A percentile compares a stretch with the other conserved stretches of the same genome.
Evolutionary conservation across 2,329 filamentous ascomycete genomes (phyloP).

Genomic region (Diaporthe helianthi): DNA sequence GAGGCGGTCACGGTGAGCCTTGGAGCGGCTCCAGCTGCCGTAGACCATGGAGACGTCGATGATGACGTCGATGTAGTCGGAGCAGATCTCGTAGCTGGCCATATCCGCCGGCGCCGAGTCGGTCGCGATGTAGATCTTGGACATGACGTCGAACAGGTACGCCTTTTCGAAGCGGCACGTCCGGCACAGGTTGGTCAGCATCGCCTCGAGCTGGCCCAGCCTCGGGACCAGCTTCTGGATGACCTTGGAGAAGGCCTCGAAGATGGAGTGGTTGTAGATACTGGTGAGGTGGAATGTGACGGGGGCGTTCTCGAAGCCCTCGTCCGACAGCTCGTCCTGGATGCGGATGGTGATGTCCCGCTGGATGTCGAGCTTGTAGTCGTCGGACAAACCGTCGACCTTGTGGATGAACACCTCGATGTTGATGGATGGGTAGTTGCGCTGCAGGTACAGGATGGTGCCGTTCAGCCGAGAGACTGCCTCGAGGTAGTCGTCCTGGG

Average conservation of each 20-base stretch:
- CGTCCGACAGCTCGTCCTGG: slow-evolving; percentile 92
- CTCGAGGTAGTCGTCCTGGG: slow-evolving; percentile 96
- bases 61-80: slow-evolving; percentile 97
- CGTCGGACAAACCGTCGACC: slow-evolving; percentile 94
- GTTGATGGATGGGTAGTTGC: slow-evolving; percentile 90
- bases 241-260: slow-evolving; percentile 97
- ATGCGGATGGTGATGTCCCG: slow-evolving; percentile 96
- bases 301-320: slow-evolving; percentile 90
- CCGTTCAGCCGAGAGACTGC: slow-evolving; percentile 85
- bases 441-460: slow-evolving; percentile 88
- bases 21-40: slow-evolving; percentile 71
- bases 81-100: slow-evolving; percentile 97
- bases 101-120: slow-evolving; percentile 94
- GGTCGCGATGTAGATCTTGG: slow-evolving; percentile 98
- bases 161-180: slow-evolving; percentile 97
- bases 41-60: slow-evolving; percentile 97
- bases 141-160: slow-evolving; percentile 96
- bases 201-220: slow-evolving; percentile 87
- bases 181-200: slow-evolving; percentile 92
- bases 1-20: slow-evolving; percentile 60
- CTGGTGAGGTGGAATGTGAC: slow-evolving; percentile 96
- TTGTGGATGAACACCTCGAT: slow-evolving; percentile 99
- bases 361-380: slow-evolving; percentile 95
- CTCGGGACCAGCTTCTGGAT: slow-evolving; percentile 97
- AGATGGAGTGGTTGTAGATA: slow-evolving; percentile 97